These are phyloP conservation scores for Moesziomyces globuligerus DNA, from an alignment of 1,284 basidiomycete species.

Conservation along the genomic window DNA sequence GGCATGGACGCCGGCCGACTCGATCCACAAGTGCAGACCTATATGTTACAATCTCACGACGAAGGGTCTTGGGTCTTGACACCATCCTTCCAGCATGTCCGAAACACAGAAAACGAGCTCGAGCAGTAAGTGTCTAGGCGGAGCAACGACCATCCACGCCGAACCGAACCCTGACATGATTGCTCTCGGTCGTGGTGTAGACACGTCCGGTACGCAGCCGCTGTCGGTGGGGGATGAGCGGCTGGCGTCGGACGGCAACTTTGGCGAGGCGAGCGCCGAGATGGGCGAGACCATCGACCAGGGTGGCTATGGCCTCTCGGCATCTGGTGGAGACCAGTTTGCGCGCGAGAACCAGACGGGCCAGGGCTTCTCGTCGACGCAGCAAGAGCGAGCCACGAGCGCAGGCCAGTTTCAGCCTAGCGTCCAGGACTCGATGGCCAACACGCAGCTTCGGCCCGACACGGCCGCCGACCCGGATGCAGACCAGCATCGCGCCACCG, in stretches of 20 bases:
- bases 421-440: conserved; percentile 30
- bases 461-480: conserved; percentile 16
- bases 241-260: conserved; percentile 43
- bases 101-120: background rate
- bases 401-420: conserved; percentile 41
- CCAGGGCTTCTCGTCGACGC: conserved; percentile 32
- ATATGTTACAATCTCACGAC: no score
- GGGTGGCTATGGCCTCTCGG: conserved; percentile 39
- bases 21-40: no score
- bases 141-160: no score
- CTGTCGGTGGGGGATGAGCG: conserved; percentile 40
- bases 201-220: conserved; percentile 26
- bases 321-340: conserved; percentile 41
- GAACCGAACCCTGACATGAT: no score
- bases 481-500: conserved; percentile 20
- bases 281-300: conserved; percentile 40
- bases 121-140: background rate
- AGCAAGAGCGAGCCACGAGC: background rate
- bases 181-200: no score
- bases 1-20: no score
- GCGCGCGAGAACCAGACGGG: conserved; percentile 41
- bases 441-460: conserved; percentile 25
- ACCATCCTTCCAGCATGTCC: background rate
- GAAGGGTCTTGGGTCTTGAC: no score
- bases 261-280: conserved; percentile 24